phyloP scores from a whole-genome alignment of 2,329 filamentous ascomycete species.

The Alternaria gaisen region DNA sequence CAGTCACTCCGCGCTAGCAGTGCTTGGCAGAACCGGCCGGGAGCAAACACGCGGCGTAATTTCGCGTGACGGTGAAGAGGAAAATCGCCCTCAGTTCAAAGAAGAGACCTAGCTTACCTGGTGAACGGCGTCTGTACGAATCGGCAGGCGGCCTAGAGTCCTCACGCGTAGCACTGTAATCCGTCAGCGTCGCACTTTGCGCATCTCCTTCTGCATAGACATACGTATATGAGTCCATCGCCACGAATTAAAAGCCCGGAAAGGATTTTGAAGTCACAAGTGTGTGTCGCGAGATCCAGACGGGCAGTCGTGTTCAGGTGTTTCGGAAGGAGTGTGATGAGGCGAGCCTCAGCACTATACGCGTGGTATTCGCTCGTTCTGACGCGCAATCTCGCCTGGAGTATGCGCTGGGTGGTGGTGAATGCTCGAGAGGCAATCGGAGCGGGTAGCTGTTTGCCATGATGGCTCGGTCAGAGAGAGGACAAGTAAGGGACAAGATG shows the following conservation, averaged over 20 bases:
- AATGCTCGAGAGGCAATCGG: constrained; percentile 42
- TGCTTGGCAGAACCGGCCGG: constrained; percentile 5
- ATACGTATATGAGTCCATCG: constrained; percentile 53
- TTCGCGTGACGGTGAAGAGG: constrained; percentile 1
- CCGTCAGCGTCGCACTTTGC: constrained; percentile 23
- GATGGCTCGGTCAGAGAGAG: constrained; percentile 53
- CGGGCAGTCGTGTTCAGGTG: constrained; percentile 22
- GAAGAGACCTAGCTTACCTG: constrained; percentile 63
- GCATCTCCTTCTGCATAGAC: constrained; percentile 12
- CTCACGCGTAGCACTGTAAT: constrained; percentile 54
- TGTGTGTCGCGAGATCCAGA: constrained; percentile 4
- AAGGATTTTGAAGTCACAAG: background rate
- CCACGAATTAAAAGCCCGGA: constrained; percentile 2
- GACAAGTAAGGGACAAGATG: constrained; percentile 45
- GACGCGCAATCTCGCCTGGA: constrained; percentile 34
- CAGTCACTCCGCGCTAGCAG: constrained; percentile 1
- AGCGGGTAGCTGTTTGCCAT: constrained; percentile 53
- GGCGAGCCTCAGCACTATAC: constrained; percentile 30
- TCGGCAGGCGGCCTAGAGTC: constrained; percentile 62
- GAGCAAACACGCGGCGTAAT: background rate
- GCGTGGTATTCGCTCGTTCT: constrained; percentile 23
- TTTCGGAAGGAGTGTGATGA: constrained; percentile 21
- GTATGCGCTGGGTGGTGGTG: constrained; percentile 33
- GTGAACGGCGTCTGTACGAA: constrained; percentile 68
- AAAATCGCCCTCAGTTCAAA: background rate